These are phyloP conservation scores for Stramenopiles sp. DNA, from an alignment of 352 stramenopile genomes.

Conservation along the genomic window DNA sequence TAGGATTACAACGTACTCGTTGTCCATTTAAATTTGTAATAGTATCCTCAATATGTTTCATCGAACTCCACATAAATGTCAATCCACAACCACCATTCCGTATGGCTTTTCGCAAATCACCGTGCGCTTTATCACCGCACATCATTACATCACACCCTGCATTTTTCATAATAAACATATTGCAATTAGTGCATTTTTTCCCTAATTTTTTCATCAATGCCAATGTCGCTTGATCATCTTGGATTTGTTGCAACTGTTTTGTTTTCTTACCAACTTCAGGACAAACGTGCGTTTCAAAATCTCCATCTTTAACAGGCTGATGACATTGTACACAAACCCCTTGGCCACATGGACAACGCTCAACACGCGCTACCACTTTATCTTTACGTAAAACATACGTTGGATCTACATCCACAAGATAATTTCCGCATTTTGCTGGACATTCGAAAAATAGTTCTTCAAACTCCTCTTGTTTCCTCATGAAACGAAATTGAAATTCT, in stretches of 20 bases:
- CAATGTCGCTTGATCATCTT: background rate
- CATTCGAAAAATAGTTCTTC: too few species aligned
- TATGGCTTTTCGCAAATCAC: background rate
- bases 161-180: conserved; percentile 1
- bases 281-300: conserved; percentile 2
- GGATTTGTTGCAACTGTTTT: background rate
- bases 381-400: background rate
- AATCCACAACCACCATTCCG: background rate
- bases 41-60: background rate
- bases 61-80: background rate
- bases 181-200: background rate
- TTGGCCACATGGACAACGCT: conserved; percentile 5
- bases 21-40: background rate
- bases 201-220: conserved; percentile 7
- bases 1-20: background rate
- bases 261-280: background rate
- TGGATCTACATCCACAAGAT: background rate
- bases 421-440: too few species aligned
- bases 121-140: background rate
- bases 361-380: background rate
- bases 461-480: too few species aligned
- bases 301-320: background rate
- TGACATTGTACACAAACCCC: background rate
- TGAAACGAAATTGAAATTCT: too few species aligned
- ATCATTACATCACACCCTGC: conserved; percentile 8